Evolutionary conservation across 768 basidiomycete species (phyloP), one percentile per base, ranked within the genome.

Genomic region (Mycena polygramma): DNA sequence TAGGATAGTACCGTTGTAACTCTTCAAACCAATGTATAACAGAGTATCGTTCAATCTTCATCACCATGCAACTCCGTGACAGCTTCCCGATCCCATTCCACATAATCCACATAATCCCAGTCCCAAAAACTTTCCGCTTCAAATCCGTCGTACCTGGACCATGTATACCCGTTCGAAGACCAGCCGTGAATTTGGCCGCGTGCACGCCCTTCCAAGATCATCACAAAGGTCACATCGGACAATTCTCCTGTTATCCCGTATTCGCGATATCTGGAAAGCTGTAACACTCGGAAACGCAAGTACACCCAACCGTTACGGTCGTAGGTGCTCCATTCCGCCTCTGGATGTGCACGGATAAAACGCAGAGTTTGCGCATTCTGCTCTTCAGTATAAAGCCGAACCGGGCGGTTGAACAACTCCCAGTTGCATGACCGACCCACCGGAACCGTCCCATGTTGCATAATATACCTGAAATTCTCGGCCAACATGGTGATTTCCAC

Each of bases 1-100:
- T 95, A 24, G 96, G 96, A 36, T 96, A 76, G 78, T 4, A 22
- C 13, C n/a, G 15, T 7, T 36, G 15, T 17, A 53, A 53, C 22
- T 19, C 30, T 53, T 2, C 26, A 26, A 22, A 20, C 37, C 2
- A 36, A 24, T 22, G 41, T 10, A 41, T 2, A 41, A 41, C 41
- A 10, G 41, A 41, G 15, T 7, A 2, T 41, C 30, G 6, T 30
- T 30, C 30, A 41, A 10, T 41, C 9, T 10, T 10, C 10, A 41
- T 41, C 41, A 57, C 1, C 49, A 62, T 41, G 63, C 68, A 26
- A 57, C 63, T 20, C 68, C 62, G 26, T 59, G 41, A 10, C 11
- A 11, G 11, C 69, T 22, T 65, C 59, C 13, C 41, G 52, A 45
- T 65, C 58, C 63, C 69, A 65, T 22, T 70, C 57, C 24, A 17